These are phyloP conservation scores for Lyophyllum shimeji DNA, from an alignment of 768 basidiomycete genomes.

Conservation along the genomic window DNA sequence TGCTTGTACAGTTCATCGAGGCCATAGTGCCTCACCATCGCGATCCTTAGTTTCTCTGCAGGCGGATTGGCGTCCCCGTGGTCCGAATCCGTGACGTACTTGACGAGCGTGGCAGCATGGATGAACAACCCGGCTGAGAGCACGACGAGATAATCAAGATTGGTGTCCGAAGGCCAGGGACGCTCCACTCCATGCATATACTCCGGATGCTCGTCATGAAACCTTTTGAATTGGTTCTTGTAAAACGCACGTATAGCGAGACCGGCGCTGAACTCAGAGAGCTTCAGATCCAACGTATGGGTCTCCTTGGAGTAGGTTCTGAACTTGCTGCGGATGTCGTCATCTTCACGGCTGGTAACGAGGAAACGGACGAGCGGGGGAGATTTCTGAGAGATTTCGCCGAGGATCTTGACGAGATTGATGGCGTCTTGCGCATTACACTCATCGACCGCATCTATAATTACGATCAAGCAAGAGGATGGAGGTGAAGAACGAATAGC, in stretches of 20 bases:
- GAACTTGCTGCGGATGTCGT: not conserved
- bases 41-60: not conserved
- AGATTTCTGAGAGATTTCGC: not conserved
- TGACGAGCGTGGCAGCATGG: not conserved
- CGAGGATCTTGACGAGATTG: not conserved
- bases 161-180: not conserved
- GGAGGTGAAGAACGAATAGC: not conserved
- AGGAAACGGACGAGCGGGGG: not conserved
- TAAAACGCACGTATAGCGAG: not conserved
- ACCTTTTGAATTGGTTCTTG: not conserved
- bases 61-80: not conserved
- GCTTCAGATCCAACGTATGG: not conserved
- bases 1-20: not conserved
- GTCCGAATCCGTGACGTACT: not conserved
- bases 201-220: not conserved
- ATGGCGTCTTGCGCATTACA: not conserved
- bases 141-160: not conserved
- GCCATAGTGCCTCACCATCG: not conserved
- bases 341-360: not conserved
- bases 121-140: not conserved
- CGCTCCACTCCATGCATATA: not conserved
- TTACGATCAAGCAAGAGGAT: not conserved
- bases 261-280: not conserved
- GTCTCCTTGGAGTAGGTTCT: not conserved
- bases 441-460: not conserved